These are phyloP conservation scores for Priceomyces carsonii DNA, from an alignment of 805 yeast genomes.

Conservation along the genomic window DNA sequence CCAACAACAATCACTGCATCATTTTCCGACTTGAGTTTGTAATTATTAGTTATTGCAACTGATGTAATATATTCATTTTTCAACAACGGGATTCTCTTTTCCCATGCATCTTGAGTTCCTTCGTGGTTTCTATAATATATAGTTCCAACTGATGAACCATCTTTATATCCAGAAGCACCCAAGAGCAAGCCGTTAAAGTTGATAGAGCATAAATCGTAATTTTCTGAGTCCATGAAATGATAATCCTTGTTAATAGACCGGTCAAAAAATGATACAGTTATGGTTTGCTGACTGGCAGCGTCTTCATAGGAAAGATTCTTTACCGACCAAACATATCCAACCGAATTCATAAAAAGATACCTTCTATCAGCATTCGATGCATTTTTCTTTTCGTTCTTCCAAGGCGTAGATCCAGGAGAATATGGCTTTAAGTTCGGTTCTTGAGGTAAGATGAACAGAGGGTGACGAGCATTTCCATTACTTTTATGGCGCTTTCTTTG, in stretches of 20 bases:
- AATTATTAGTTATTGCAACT: conserved; percentile 53
- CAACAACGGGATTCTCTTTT: conserved; percentile 53
- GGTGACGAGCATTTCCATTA: conserved; percentile 7
- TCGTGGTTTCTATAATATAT: conserved; percentile 72
- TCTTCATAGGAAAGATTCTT: conserved; percentile 26
- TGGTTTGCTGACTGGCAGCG: conserved; percentile 46
- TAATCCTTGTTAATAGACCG: conserved; percentile 72
- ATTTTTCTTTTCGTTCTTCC: conserved; percentile 13
- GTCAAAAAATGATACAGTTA: conserved; percentile 90
- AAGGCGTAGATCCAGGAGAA: conserved; percentile 86
- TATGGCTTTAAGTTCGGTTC: conserved; percentile 52
- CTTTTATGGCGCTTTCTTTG: conserved; percentile 24
- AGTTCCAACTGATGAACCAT: conserved; percentile 32
- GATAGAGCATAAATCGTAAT: conserved; percentile 75
- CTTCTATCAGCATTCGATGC: conserved; percentile 52
- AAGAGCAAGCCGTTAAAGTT: conserved; percentile 66
- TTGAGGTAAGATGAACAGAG: conserved; percentile 2
- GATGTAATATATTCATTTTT: conserved; percentile 65
- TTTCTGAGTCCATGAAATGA: conserved; percentile 75
- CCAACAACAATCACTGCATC: conserved; percentile 60
- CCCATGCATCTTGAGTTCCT: conserved; percentile 69
- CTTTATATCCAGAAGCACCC: conserved; percentile 39
- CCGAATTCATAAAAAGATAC: conserved; percentile 74
- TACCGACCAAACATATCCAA: conserved; percentile 83
- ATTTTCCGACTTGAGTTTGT: conserved; percentile 11